Evolutionary conservation across 768 basidiomycete species (phyloP), one percentile per base, ranked within the genome.

Genomic region (Tylopilus vinaceipallidus): DNA sequence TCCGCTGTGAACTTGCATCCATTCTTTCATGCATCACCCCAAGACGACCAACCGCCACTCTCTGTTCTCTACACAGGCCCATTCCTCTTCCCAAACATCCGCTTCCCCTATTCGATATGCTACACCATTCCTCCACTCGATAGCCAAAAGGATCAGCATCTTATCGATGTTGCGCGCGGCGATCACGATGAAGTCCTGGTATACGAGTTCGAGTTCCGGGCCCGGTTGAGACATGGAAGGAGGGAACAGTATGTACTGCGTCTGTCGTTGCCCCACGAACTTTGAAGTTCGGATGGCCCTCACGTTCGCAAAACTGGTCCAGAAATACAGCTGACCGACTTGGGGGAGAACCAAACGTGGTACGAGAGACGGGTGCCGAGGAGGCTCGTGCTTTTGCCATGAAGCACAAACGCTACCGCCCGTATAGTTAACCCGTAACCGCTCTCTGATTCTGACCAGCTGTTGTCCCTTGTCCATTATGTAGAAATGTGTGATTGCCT

Each of bases 121-220:
- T 3, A 57, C n/a, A n/a, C n/a, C n/a, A n/a, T n/a, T n/a, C n/a
- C n/a, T 41, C 53, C 58, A 59, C 35, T 60, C 53, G 5, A 59
- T 30, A 1, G 58, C 58, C 10, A 59, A 22, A 27, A 59, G 41
- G 2, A 49, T 14, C 40, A 54, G 16, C 33, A 2, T 16, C 3
- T 16, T 11, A 3, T 1, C 11, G n/a, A n/a, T n/a, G 11, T 4
- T 24, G 9, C 27, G 4, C 17, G 37, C 46, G 7, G 57, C 57
- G 6, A 59, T 6, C 3, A 56, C 47, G 13, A 59, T 44, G 14
- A 56, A 60, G 23, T 54, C 47, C 41, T 57, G 56, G 3, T 33
- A 0, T 12, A 58, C 37, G 17, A 53, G 9, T 2, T 57, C 44
- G 17, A 53, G 9, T 2, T 57, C 44, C 16, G 40, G 3, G 12